phyloP scores from a whole-genome alignment of 1,284 basidiomycete genomes.

The Austroboletus niveus region DNA sequence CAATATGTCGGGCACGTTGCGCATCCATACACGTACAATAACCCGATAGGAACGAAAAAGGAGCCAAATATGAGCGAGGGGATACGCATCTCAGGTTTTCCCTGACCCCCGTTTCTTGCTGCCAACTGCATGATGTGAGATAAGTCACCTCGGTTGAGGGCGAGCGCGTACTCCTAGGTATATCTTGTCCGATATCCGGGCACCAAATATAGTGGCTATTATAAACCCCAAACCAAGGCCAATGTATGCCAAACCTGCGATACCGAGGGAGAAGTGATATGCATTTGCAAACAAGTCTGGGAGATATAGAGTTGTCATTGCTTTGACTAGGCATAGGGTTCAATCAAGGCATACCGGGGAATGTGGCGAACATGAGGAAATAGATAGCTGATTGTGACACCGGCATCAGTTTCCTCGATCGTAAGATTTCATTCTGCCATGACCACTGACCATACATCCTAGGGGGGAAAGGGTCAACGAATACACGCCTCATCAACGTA shows the following conservation, averaged over 20 bases:
- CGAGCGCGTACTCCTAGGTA: conserved; percentile 46
- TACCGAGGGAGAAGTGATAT: conserved; percentile 54
- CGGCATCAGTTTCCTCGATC: conserved; percentile 13
- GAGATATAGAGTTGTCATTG: not conserved
- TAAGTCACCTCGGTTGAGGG: not conserved
- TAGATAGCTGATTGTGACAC: conserved; percentile 30
- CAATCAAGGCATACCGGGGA: conserved; percentile 22
- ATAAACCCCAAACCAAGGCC: conserved; percentile 63
- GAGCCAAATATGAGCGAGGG: conserved; percentile 69
- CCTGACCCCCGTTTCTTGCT: conserved; percentile 58
- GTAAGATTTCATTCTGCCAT: not conserved
- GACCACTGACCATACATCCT: conserved; percentile 34
- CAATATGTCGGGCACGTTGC: not conserved
- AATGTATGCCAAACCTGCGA: conserved; percentile 55
- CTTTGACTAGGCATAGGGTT: too few species aligned
- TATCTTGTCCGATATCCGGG: conserved; percentile 47
- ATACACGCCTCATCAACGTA: too few species aligned
- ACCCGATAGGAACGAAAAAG: conserved; percentile 65
- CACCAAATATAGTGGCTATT: conserved; percentile 46
- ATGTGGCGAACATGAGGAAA: conserved; percentile 72
- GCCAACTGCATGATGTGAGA: conserved; percentile 41
- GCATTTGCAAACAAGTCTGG: conserved; percentile 44
- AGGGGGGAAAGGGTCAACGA: not conserved
- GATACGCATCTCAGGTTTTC: conserved; percentile 70
- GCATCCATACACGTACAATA: conserved; percentile 52